Percentiles rank a stretch among this genome's conserved stretches.
These are phyloP conservation scores for Rhodotorula taiwanensis DNA, from an alignment of 768 basidiomycete genomes.

Conservation along the genomic window DNA sequence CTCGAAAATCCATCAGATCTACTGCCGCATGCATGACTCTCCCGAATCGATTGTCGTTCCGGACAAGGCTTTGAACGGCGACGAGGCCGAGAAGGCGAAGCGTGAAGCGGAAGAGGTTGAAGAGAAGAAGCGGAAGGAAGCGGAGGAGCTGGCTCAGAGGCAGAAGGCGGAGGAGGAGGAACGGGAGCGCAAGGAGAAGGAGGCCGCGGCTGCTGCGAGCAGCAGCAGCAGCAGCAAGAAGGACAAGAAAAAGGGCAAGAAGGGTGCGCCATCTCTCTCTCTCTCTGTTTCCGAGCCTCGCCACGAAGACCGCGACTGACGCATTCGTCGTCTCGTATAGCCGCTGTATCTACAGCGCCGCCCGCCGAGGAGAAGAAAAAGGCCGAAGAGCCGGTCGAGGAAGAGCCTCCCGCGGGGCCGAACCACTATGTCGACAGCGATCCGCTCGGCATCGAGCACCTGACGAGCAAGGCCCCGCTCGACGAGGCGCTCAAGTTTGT, in stretches of 20 bases:
- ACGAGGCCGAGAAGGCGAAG: slow-evolving; percentile 8
- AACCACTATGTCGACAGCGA: slow-evolving; percentile 57
- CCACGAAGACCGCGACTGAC: no score
- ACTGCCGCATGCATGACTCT: slow-evolving; percentile 62
- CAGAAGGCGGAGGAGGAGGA: slow-evolving; percentile 55
- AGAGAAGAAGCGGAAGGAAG: slow-evolving; percentile 69
- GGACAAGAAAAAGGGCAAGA: slow-evolving; percentile 60
- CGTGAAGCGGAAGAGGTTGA: not conserved
- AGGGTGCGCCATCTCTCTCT: slow-evolving; percentile 49
- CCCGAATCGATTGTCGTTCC: slow-evolving; percentile 46
- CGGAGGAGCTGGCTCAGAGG: slow-evolving; percentile 39
- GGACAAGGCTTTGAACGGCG: not conserved
- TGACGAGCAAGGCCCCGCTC: slow-evolving; percentile 50
- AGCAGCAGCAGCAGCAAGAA: not conserved
- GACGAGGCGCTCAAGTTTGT: slow-evolving; percentile 69
- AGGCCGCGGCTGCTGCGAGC: slow-evolving; percentile 32
- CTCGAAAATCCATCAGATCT: no score
- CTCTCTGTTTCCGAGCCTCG: no score
- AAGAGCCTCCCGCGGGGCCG: slow-evolving; percentile 43
- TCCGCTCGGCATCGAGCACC: slow-evolving; percentile 67
- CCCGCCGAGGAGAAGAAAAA: slow-evolving; percentile 13
- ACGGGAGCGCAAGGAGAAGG: slow-evolving; percentile 42
- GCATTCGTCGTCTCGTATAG: no score
- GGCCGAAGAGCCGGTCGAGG: slow-evolving; percentile 43
- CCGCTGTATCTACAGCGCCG: not conserved